Evolutionary conservation across 2,329 filamentous ascomycete genomes (phyloP), one percentile per base, ranked within the genome.

Genomic region (Penicillium sp.): DNA sequence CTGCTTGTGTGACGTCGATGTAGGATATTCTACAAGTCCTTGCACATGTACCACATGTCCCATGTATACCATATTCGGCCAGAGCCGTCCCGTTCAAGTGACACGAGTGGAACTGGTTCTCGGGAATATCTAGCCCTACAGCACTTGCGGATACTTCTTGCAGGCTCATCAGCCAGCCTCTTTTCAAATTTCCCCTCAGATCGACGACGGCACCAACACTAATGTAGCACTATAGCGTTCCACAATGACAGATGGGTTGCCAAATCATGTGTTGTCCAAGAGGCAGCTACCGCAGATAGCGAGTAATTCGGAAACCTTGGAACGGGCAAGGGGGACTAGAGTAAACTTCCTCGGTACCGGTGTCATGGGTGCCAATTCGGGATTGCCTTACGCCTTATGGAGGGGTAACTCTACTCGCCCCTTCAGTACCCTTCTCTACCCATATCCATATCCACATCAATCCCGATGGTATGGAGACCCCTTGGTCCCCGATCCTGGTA

Each of bases 1-100:
- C 37, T 48, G 43, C 16, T 46, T 57, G 48, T 58, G 33, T 51
- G 52, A 60, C 55, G 48, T 48, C 35, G 46, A 35, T 39, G 35
- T n/a, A 39, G 16, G 8, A 9, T 51, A 33, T 5, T 13, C 19
- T 24, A 51, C 14, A 14, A 31, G 24, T 44, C 9, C 21, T 19
- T 31, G 26, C 26, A 47, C 45, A 31, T 29, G 27, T 47, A 47
- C 45, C 26, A 29, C 24, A 39, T 37, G 24, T 39, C 19, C 27
- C 22, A 50, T 39, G 48, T 50, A 50, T 9, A 50, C 21, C 37
- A 50, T 50, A 16, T 14, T 13, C 48, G 48, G 33, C 48, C 48
- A 50, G 48, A 50, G 22, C 48, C 33, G 48, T 50, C 48, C 48
- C 22, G 33, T 14, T 16, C 26, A 11, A n/a, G 33, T 41, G 24